A percentile compares a stretch with the other conserved stretches of the same genome.
These are phyloP conservation scores for Leishmania turanica DNA, from an alignment of 208 protist species.

Conservation along the genomic window DNA sequence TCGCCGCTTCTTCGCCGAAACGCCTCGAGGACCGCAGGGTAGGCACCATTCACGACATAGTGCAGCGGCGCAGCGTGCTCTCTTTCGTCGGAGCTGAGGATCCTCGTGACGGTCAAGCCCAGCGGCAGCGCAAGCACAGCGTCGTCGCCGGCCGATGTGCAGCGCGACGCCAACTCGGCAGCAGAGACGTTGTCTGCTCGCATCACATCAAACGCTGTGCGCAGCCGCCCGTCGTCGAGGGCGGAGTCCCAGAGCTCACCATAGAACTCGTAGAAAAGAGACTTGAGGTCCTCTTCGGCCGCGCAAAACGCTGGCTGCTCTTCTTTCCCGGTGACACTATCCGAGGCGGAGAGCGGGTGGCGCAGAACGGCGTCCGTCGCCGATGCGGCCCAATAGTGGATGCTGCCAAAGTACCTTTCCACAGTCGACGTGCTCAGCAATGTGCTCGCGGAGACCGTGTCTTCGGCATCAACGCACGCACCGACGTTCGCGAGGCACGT, in stretches of 20 bases:
- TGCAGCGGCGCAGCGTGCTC: not conserved
- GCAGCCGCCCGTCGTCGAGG: constrained; percentile 55
- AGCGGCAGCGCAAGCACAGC: constrained; percentile 22
- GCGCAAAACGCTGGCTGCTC: constrained; percentile 7
- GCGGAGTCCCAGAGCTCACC: constrained; percentile 72
- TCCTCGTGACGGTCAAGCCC: constrained; percentile 22
- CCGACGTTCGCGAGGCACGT: constrained; percentile 15
- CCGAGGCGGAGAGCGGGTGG: constrained; percentile 7
- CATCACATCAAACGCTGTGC: constrained; percentile 59
- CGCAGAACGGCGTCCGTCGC: constrained; percentile 32
- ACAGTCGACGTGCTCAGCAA: constrained; percentile 45
- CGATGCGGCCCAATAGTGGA: constrained; percentile 42
- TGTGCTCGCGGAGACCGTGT: constrained; percentile 33
- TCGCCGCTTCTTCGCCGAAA: constrained; percentile 11
- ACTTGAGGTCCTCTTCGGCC: constrained; percentile 37
- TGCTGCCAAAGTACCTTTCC: constrained; percentile 69
- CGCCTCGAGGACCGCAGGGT: constrained; percentile 47
- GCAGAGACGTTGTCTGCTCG: constrained; percentile 32
- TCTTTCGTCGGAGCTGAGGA: not conserved
- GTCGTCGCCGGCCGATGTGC: constrained; percentile 11
- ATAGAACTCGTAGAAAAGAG: constrained; percentile 56
- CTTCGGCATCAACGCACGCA: constrained; percentile 52
- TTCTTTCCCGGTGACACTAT: not conserved
- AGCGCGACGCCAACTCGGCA: constrained; percentile 38
- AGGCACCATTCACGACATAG: constrained; percentile 86